Evolutionary conservation across 108 stramenopile genomes (phyloP).

Genomic region (Stephanodiscus triporus): DNA sequence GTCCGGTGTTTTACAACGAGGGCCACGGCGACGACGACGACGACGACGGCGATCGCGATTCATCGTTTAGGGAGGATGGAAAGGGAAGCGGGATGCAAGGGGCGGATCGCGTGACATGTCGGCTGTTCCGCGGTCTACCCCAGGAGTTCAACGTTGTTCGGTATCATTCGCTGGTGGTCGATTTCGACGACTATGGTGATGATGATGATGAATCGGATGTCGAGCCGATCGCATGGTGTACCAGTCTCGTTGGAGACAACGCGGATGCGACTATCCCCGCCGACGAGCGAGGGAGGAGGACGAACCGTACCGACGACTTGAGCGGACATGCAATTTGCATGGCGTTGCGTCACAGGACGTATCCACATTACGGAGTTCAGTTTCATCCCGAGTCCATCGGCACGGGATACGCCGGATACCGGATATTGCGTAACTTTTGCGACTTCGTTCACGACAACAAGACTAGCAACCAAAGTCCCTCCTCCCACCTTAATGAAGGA

Average conservation of each 20-base stretch:
- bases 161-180: conserved; percentile 92
- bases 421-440: conserved; percentile 69
- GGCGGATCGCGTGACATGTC: background rate
- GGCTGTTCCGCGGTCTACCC: conserved; percentile 50
- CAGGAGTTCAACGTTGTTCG: conserved; percentile 76
- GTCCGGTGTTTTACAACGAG: conserved; percentile 45
- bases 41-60: background rate
- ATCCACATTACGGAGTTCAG: conserved; percentile 94
- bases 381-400: conserved; percentile 96
- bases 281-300: no score
- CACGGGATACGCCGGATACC: conserved; percentile 64
- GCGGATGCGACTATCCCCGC: background rate
- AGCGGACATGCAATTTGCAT: conserved; percentile 57
- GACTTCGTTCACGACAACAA: conserved; percentile 35
- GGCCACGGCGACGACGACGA: background rate
- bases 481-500: background rate
- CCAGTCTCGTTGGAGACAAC: conserved; percentile 8
- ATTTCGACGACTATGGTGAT: conserved; percentile 23
- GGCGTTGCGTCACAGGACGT: conserved; percentile 70
- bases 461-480: background rate
- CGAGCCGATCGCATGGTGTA: conserved; percentile 57
- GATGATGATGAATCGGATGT: conserved; percentile 21
- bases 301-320: conserved; percentile 13
- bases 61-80: background rate
- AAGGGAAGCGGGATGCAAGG: background rate